Base-by-base conservation (phyloP, 805 yeast species). In the Saccharomyces jurei region DNA sequence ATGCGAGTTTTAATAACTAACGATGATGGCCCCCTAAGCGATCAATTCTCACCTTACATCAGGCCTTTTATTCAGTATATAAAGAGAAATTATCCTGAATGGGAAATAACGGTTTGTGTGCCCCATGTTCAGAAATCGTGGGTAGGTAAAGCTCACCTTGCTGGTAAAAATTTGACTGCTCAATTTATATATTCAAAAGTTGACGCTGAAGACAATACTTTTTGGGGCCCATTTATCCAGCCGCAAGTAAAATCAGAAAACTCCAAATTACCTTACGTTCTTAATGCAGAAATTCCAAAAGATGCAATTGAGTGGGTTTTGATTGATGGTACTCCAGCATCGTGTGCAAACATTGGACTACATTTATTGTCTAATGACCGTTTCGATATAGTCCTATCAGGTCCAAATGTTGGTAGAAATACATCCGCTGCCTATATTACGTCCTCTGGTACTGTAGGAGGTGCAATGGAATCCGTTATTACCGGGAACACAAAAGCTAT, bases 101-200 rank as follows among this genome's bases (percentile, higher is more conserved):
- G 98, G 98, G 81, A 86, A 28, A 71, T 91, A 31, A 82, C 90
- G 26, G 83, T 91, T 22, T 90, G 86, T 28, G 85, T 94, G 2
- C 99, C 99, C 11, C 72, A 76, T 56, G 79, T 83, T 52, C 96
- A 89, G 61, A 73, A 94, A 62, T 91, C 97, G 13, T 94, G 99
- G 99, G 92, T 90, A 54, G 97, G 97, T 41, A 94, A 94, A 69
- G 98, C 99, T 5, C 97, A 91, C 74, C 83, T 94, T 64, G 95
- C 95, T 0, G 92, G 89, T 6, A 78, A 80, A 58, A 78, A 81
- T 28, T 73, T 86, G 46, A 72, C 81, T 2, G 80, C 86, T 1
- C 74, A 80, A 1, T 87, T 81, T 65, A 75, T 86, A n/a, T 87
- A 87, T 63, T 66, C 72, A 6, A 57, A 61, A 17, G 78, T 87